phyloP scores from a whole-genome alignment of 345 rosid genomes.

The Theobroma cacao region DNA sequence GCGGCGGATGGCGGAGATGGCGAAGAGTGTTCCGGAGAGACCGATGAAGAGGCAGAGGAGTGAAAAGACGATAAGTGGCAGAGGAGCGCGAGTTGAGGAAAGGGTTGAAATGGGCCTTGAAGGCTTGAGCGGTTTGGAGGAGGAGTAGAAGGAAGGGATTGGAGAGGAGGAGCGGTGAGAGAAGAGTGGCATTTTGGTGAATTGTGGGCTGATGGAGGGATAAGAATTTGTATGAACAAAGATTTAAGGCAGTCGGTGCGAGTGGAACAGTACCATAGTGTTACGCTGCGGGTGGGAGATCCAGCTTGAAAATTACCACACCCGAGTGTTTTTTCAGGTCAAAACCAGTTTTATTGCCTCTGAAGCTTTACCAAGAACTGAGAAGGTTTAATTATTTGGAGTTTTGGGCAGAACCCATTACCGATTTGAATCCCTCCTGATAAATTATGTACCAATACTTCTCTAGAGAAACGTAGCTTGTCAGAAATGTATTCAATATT shows the following conservation, averaged over 20 bases:
- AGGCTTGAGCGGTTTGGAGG: conserved; percentile 47
- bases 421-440: too few relatives aligned
- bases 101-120: conserved; percentile 29
- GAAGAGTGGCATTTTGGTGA: conserved; percentile 47
- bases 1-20: conserved; percentile 41
- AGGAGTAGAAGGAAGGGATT: conserved; percentile 26
- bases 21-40: conserved; percentile 56
- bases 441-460: too few relatives aligned
- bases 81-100: conserved; percentile 28
- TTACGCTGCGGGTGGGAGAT: background rate
- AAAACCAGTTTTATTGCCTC: background rate
- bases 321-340: background rate
- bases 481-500: too few relatives aligned
- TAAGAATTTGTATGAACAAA: background rate
- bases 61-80: conserved; percentile 49
- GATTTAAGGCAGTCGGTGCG: background rate
- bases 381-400: background rate
- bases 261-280: background rate
- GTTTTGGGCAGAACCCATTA: too few relatives aligned
- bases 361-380: too few relatives aligned
- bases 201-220: background rate
- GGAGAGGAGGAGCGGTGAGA: conserved; percentile 46
- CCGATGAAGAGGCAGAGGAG: conserved; percentile 54
- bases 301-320: background rate
- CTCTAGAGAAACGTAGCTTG: too few relatives aligned